Evolutionary conservation across 2,329 filamentous ascomycete species (phyloP).

Genomic region (Bipolaris cookei): DNA sequence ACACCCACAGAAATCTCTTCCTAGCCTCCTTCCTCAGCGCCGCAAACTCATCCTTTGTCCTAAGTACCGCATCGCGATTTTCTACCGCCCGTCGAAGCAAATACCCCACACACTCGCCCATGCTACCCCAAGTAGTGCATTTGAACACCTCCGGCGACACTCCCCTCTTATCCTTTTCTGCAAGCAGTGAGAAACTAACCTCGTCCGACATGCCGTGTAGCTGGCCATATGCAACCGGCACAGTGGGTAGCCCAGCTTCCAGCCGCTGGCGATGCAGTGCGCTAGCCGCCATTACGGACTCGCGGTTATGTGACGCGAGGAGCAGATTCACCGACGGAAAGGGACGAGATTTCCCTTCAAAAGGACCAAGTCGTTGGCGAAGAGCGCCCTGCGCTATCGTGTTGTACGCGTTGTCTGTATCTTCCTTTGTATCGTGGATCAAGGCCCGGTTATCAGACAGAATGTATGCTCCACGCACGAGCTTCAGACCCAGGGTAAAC

Average conservation of each 20-base stretch:
- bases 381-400: conserved; percentile 63
- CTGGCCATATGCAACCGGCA: conserved; percentile 72
- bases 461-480: conserved; percentile 65
- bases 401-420: conserved; percentile 71
- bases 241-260: conserved; percentile 51
- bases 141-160: conserved; percentile 60
- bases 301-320: conserved; percentile 81
- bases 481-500: conserved; percentile 63
- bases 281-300: conserved; percentile 66
- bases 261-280: conserved; percentile 52
- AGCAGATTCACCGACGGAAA: conserved; percentile 64
- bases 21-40: conserved; percentile 35
- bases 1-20: conserved; percentile 29
- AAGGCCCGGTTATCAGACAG: conserved; percentile 56
- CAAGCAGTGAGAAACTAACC: conserved; percentile 64
- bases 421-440: conserved; percentile 62
- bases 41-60: conserved; percentile 47
- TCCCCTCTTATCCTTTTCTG: conserved; percentile 26
- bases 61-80: conserved; percentile 65
- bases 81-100: conserved; percentile 63
- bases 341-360: conserved; percentile 24
- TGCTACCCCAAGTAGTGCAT: conserved; percentile 63
- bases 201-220: conserved; percentile 97
- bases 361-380: conserved; percentile 35
- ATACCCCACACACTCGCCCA: conserved; percentile 81